phyloP scores from a whole-genome alignment of 768 basidiomycete species.

The Leucosporidium yakuticum region DNA sequence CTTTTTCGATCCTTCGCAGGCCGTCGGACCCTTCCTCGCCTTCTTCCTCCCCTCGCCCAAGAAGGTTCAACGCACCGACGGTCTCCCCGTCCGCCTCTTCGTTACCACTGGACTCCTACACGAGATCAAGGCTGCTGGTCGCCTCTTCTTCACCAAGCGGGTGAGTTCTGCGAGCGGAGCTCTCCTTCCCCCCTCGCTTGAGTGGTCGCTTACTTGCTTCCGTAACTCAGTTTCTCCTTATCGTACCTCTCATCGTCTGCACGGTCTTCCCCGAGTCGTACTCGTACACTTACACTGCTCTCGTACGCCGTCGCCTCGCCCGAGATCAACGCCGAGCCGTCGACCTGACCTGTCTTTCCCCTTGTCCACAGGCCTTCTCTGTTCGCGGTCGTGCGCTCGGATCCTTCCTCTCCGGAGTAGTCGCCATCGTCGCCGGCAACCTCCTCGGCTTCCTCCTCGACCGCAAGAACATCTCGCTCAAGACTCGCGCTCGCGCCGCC shows the following conservation, averaged over 20 bases:
- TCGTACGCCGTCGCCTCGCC: too few species aligned
- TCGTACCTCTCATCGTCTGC: constrained; percentile 21
- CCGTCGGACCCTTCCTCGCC: constrained; percentile 16
- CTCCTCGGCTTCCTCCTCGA: constrained; percentile 20
- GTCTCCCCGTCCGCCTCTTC: constrained; percentile 11
- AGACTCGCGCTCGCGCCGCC: constrained; percentile 1
- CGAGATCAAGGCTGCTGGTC: constrained; percentile 18
- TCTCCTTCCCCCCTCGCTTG: background rate
- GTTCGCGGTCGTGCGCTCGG: constrained; percentile 26
- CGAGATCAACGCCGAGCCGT: too few species aligned
- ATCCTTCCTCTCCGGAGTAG: constrained; percentile 18
- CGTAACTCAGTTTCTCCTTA: constrained; percentile 14
- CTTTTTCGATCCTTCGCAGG: background rate
- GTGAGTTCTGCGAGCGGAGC: background rate
- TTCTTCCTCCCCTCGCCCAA: constrained; percentile 20
- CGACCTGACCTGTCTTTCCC: background rate
- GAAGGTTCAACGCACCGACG: constrained; percentile 26
- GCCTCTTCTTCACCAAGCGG: constrained; percentile 20
- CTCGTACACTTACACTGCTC: constrained; percentile 18
- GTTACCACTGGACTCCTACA: constrained; percentile 3
- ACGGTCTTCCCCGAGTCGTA: constrained; percentile 21
- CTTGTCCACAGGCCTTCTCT: constrained; percentile 10
- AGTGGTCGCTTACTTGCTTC: background rate
- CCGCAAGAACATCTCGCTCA: background rate
- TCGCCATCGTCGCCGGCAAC: constrained; percentile 18